Conservation (phyloP, 1,139 yeast species). For the Debaryomycetaceae sp. region DNA sequence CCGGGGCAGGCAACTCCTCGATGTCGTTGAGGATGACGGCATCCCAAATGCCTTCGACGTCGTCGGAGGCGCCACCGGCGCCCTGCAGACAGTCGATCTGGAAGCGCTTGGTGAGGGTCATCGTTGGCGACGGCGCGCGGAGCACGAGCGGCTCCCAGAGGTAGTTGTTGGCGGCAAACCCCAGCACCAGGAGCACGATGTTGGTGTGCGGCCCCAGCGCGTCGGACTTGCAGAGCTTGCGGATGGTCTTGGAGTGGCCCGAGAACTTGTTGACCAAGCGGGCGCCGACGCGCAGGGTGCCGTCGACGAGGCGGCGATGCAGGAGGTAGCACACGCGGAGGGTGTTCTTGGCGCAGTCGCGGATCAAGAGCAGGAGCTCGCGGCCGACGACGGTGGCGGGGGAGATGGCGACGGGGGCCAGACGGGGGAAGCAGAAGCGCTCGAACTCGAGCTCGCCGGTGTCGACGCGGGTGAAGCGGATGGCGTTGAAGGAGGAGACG, state of each 20-base stretch:
- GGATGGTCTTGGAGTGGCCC: constrained; percentile 82
- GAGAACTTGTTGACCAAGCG: constrained; percentile 51
- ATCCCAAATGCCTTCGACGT: constrained; percentile 20
- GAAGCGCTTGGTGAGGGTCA: constrained; percentile 35
- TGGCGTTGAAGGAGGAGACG: constrained; percentile 41
- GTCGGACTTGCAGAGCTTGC: constrained; percentile 56
- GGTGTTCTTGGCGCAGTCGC: constrained; percentile 37
- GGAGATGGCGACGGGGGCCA: constrained; percentile 23
- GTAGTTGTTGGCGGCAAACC: constrained; percentile 51
- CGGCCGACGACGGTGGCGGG: constrained; percentile 12
- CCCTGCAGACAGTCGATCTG: constrained; percentile 21
- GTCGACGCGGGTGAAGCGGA: constrained; percentile 20
- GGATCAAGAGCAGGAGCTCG: constrained; percentile 26
- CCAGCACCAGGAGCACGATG: constrained; percentile 36
- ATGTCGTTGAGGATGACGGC: constrained; percentile 35
- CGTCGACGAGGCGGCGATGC: constrained; percentile 9
- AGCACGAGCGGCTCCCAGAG: constrained; percentile 56
- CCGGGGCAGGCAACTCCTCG: constrained; percentile 10
- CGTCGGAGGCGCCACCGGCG: neutral
- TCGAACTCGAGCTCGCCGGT: constrained; percentile 2
- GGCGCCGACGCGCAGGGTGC: constrained; percentile 12
- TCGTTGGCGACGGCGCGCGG: constrained; percentile 11
- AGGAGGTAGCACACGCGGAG: constrained; percentile 21
- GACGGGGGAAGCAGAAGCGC: constrained; percentile 11
- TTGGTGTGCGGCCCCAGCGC: constrained; percentile 21